Percentiles rank a stretch among this genome's conserved stretches.
phyloP scores from a whole-genome alignment of 2,329 filamentous ascomycete species.

The Cladosporium oxysporum region DNA sequence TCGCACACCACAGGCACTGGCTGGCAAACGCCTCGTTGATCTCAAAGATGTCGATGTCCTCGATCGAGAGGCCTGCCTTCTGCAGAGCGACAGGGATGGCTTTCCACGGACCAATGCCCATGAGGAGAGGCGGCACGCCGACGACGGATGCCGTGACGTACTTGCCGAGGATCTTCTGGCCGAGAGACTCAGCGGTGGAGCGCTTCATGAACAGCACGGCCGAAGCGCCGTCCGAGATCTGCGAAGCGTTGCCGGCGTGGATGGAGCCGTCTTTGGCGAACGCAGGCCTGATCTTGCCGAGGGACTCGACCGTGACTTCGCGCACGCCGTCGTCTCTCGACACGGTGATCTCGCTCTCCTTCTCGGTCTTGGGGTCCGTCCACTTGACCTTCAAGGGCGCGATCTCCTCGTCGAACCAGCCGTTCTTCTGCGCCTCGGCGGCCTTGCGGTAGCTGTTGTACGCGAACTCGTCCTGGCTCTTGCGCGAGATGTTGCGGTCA shows the following conservation, averaged over 20 bases:
- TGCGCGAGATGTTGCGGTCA: conserved; percentile 71
- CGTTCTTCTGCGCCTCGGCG: conserved; percentile 75
- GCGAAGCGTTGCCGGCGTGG: conserved; percentile 93
- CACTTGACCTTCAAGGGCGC: conserved; percentile 81
- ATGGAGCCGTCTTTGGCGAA: conserved; percentile 92
- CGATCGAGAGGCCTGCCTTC: conserved; percentile 80
- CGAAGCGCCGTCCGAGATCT: conserved; percentile 93
- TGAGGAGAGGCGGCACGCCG: conserved; percentile 87
- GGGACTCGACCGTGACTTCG: conserved; percentile 78
- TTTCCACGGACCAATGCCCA: conserved; percentile 95
- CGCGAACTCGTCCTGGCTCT: conserved; percentile 86
- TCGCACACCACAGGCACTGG: conserved; percentile 91
- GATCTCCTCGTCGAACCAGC: conserved; percentile 94
- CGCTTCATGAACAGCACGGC: conserved; percentile 96
- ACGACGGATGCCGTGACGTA: conserved; percentile 83
- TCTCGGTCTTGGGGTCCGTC: conserved; percentile 86
- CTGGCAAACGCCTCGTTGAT: conserved; percentile 99
- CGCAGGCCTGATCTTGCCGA: conserved; percentile 87
- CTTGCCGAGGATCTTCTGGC: conserved; percentile 88
- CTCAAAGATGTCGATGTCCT: conserved; percentile 96
- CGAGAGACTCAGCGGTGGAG: conserved; percentile 81
- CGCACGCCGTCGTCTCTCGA: conserved; percentile 85
- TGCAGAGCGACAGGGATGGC: conserved; percentile 90
- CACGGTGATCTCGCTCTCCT: conserved; percentile 81
- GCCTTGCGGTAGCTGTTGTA: conserved; percentile 93